Conservation (phyloP, 2,329 filamentous ascomycete species). For the Microsporum ferrugineum region DNA sequence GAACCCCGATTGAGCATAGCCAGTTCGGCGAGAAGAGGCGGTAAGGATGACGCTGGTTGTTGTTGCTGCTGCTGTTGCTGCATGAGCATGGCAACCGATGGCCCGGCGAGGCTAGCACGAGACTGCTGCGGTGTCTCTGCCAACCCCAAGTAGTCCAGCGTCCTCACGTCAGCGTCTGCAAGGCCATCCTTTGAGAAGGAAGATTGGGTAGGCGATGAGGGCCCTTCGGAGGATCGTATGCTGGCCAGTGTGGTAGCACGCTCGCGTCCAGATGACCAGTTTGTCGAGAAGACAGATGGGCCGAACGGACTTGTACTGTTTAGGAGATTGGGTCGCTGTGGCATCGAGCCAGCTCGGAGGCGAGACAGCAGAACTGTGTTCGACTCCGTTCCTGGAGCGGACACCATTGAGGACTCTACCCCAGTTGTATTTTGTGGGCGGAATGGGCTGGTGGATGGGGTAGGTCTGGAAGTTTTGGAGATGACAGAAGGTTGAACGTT, state of each 20-base stretch:
- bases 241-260: constrained; percentile 81
- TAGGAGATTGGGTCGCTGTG: constrained; percentile 65
- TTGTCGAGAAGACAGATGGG: constrained; percentile 74
- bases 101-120: constrained; percentile 57
- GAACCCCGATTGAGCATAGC: constrained; percentile 64
- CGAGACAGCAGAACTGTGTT: constrained; percentile 70
- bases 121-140: constrained; percentile 82
- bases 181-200: constrained; percentile 75
- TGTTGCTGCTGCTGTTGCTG: constrained; percentile 42
- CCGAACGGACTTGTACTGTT: constrained; percentile 60
- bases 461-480: constrained; percentile 71
- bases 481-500: constrained; percentile 48
- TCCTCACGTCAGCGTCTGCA: constrained; percentile 80
- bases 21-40: constrained; percentile 61
- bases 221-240: constrained; percentile 75
- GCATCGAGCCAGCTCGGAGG: constrained; percentile 85
- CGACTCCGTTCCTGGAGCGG: constrained; percentile 37
- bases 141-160: constrained; percentile 87
- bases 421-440: constrained; percentile 46
- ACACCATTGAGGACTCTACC: constrained; percentile 30
- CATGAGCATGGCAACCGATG: constrained; percentile 41
- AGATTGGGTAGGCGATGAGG: constrained; percentile 75
- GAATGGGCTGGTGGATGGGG: constrained; percentile 78
- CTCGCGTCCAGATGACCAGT: constrained; percentile 71
- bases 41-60: constrained; percentile 35